Evolutionary conservation across 768 basidiomycete species (phyloP).

Genomic region (Xerocomellus dryophilus): DNA sequence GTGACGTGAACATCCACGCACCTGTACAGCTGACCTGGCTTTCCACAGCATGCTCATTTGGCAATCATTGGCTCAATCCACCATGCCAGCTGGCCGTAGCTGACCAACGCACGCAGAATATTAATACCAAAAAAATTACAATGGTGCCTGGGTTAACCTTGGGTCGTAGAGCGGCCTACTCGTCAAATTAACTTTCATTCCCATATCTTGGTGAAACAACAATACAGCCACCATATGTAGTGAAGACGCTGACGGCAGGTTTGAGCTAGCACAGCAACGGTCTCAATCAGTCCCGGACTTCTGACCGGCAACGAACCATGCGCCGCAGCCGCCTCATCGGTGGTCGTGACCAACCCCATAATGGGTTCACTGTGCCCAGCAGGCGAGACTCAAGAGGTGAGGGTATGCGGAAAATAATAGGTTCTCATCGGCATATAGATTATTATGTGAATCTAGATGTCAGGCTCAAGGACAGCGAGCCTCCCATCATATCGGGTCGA

Average conservation of each 20-base stretch:
- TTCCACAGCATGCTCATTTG: background rate
- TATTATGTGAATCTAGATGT: background rate
- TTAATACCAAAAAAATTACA: constrained; percentile 1
- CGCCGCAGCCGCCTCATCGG: background rate
- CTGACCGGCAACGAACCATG: constrained; percentile 3
- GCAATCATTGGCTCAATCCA: too few species aligned
- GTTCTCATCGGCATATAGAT: background rate
- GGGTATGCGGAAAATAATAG: background rate
- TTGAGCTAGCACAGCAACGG: constrained; percentile 10
- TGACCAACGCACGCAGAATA: background rate
- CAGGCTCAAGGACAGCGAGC: background rate
- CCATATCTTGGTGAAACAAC: constrained; percentile 20
- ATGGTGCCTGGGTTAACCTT: background rate
- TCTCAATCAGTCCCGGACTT: constrained; percentile 1
- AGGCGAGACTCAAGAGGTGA: background rate
- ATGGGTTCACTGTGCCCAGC: background rate
- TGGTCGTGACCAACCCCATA: background rate
- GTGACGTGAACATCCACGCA: background rate
- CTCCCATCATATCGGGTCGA: background rate
- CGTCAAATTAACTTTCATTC: constrained; percentile 22
- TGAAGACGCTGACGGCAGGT: constrained; percentile 18
- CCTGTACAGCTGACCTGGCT: background rate
- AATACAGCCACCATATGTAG: constrained; percentile 8
- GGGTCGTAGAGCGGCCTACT: constrained; percentile 16
- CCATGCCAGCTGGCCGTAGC: background rate